These are phyloP conservation scores for Parietaria judaica DNA, from an alignment of 306 rosid species.

Conservation along the genomic window DNA sequence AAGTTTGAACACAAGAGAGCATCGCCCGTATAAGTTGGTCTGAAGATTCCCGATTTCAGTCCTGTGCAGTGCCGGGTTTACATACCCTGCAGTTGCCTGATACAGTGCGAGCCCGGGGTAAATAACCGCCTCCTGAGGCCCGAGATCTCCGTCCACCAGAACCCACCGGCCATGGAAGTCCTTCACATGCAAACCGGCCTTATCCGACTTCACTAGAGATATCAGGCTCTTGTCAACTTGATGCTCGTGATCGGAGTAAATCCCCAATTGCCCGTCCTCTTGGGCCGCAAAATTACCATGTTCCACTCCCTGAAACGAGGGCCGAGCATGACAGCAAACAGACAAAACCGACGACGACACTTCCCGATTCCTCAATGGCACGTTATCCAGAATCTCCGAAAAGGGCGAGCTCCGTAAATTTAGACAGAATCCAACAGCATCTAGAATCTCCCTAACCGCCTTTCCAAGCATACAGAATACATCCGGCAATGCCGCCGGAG, in stretches of 20 bases:
- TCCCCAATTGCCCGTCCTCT: constrained; percentile 73
- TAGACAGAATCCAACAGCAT: constrained; percentile 78
- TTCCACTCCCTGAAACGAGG: constrained; percentile 78
- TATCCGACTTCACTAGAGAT: constrained; percentile 80
- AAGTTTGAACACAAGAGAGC: constrained; percentile 78
- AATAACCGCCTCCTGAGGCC: constrained; percentile 90
- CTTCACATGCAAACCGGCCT: constrained; percentile 66
- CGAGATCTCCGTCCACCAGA: constrained; percentile 84
- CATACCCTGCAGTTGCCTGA: constrained; percentile 97
- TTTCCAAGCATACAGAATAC: constrained; percentile 67
- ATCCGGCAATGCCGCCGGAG: constrained; percentile 86
- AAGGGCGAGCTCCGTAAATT: constrained; percentile 86
- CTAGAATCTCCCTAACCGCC: constrained; percentile 77
- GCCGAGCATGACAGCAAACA: constrained; percentile 83
- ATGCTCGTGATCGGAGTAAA: constrained; percentile 74
- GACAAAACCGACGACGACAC: constrained; percentile 90
- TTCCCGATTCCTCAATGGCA: constrained; percentile 76
- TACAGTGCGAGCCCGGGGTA: constrained; percentile 96
- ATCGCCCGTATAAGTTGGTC: constrained; percentile 67
- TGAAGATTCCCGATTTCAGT: constrained; percentile 55
- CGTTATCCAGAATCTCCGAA: constrained; percentile 73
- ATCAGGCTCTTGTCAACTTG: constrained; percentile 82
- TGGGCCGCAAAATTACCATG: constrained; percentile 66
- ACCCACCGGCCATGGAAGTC: constrained; percentile 88
- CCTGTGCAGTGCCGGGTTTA: constrained; percentile 79